phyloP scores from a whole-genome alignment of 495 filamentous ascomycete species.

The Daldinia decipiens region DNA sequence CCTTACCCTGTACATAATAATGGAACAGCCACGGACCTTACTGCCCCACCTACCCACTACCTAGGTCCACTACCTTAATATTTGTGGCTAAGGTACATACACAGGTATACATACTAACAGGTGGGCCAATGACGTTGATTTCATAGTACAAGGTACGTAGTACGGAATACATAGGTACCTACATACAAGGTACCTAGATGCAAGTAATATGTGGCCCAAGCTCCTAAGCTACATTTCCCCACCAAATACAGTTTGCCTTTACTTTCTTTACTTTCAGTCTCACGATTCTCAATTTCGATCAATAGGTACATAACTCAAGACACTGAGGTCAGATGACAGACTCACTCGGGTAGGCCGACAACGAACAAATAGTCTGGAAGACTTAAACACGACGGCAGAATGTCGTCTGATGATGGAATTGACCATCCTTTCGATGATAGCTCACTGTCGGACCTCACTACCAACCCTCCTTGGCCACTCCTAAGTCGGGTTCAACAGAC shows the following conservation, averaged over 20 bases:
- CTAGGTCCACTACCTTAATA: too few relatives aligned
- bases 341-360: neutral
- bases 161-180: neutral
- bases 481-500: constrained; percentile 16
- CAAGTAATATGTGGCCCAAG: constrained; percentile 33
- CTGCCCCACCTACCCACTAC: too few relatives aligned
- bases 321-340: neutral
- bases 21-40: too few relatives aligned
- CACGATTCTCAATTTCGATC: too few relatives aligned
- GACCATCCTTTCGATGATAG: constrained; percentile 1
- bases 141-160: too few relatives aligned
- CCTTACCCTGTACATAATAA: neutral
- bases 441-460: constrained; percentile 2
- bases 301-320: too few relatives aligned
- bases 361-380: neutral
- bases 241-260: neutral
- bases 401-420: constrained; percentile 22
- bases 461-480: constrained; percentile 36
- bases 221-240: constrained; percentile 14
- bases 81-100: too few relatives aligned
- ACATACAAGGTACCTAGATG: too few relatives aligned
- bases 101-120: too few relatives aligned
- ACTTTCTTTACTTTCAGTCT: too few relatives aligned
- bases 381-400: constrained; percentile 4
- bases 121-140: neutral